Evolutionary conservation across 768 basidiomycete species (phyloP).

Genomic region (Podaxis sp.): DNA sequence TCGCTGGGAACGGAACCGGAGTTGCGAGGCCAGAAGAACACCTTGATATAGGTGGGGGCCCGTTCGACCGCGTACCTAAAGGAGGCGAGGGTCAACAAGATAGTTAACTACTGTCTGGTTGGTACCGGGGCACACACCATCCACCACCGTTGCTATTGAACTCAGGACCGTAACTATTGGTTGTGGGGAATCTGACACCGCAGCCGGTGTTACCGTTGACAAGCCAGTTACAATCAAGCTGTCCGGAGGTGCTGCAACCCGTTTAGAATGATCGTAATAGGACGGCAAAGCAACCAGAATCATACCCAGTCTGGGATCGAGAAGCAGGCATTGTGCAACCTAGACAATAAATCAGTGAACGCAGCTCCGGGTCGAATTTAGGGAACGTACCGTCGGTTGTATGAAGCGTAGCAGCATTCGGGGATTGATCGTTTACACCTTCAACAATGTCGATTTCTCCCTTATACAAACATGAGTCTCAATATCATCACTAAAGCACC

Average conservation of each 20-base stretch:
- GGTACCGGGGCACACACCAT: slow-evolving; percentile 33
- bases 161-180: slow-evolving; percentile 48
- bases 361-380: slow-evolving; percentile 29
- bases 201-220: slow-evolving; percentile 24
- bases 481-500: not conserved
- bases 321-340: slow-evolving; percentile 26
- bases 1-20: slow-evolving; percentile 42
- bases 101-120: not conserved
- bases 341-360: slow-evolving; percentile 4
- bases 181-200: slow-evolving; percentile 24
- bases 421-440: slow-evolving; percentile 34
- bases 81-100: not conserved
- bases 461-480: slow-evolving; percentile 12
- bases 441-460: slow-evolving; percentile 40
- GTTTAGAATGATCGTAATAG: not conserved
- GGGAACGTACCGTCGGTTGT: slow-evolving; percentile 37
- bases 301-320: slow-evolving; percentile 41
- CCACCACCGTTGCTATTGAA: slow-evolving; percentile 60
- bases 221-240: slow-evolving; percentile 19
- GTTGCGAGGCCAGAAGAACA: slow-evolving; percentile 72
- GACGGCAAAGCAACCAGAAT: not conserved
- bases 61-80: slow-evolving; percentile 62
- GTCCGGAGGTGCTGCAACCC: slow-evolving; percentile 21
- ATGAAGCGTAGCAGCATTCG: slow-evolving; percentile 33
- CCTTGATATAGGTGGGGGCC: slow-evolving; percentile 47